phyloP scores from a whole-genome alignment of 2,329 filamentous ascomycete species.

The Alternaria ventricosa region DNA sequence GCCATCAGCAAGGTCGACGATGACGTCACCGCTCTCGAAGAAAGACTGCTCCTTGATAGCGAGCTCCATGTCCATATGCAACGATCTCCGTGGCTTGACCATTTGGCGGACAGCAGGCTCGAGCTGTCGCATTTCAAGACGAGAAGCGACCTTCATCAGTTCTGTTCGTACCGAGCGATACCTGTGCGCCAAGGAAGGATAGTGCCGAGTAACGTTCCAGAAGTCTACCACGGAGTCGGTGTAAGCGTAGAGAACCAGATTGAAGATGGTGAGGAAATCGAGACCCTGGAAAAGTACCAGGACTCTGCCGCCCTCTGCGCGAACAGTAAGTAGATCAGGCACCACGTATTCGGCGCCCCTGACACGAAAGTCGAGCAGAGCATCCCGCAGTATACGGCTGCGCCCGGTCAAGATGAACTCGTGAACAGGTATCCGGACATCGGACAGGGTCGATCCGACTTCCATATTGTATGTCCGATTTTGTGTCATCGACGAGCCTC shows the following conservation, averaged over 20 bases:
- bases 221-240: conserved; percentile 80
- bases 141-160: conserved; percentile 82
- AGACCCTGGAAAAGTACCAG: conserved; percentile 71
- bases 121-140: conserved; percentile 72
- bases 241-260: conserved; percentile 81
- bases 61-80: conserved; percentile 72
- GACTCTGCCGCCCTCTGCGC: conserved; percentile 58
- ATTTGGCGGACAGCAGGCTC: conserved; percentile 81
- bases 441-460: conserved; percentile 65
- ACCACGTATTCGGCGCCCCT: conserved; percentile 61
- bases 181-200: conserved; percentile 69
- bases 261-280: conserved; percentile 80
- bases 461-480: conserved; percentile 54
- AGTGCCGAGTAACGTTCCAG: conserved; percentile 79
- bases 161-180: conserved; percentile 83
- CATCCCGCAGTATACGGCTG: conserved; percentile 69
- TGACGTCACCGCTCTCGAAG: conserved; percentile 79
- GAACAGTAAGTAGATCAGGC: conserved; percentile 67
- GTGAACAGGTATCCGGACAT: conserved; percentile 79
- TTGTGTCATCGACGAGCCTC: conserved; percentile 41
- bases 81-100: conserved; percentile 65
- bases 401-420: conserved; percentile 79
- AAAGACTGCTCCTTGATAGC: conserved; percentile 74
- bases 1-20: conserved; percentile 79
- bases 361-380: conserved; percentile 65